Percentiles rank a stretch among this genome's conserved stretches.
These are phyloP conservation scores for Fusarium redolens DNA, from an alignment of 2,329 filamentous ascomycete species.

Conservation along the genomic window DNA sequence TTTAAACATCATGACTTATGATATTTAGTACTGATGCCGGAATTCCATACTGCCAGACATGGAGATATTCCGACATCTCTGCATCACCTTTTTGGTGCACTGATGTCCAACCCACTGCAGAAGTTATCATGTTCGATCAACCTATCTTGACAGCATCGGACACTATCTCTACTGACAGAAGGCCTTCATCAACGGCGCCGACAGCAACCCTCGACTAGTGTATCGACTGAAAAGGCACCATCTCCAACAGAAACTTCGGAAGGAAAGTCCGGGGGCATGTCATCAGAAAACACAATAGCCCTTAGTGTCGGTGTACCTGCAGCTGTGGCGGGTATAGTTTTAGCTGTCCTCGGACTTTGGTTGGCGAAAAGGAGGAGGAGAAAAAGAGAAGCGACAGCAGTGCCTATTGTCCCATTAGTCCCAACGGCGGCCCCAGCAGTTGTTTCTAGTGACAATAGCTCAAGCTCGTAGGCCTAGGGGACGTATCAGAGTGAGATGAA, in stretches of 20 bases:
- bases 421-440: neutral
- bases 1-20: neutral
- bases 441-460: too few relatives aligned
- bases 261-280: neutral
- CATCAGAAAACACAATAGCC: neutral
- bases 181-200: fast-evolving
- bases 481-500: too few relatives aligned
- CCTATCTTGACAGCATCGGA: neutral
- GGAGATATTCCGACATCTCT: neutral
- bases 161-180: neutral
- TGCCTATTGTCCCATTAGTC: fast-evolving
- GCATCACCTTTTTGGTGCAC: neutral
- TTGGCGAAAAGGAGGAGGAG: neutral
- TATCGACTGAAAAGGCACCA: neutral
- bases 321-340: neutral
- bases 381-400: fast-evolving
- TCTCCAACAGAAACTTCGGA: neutral
- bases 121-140: neutral
- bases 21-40: neutral
- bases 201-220: neutral
- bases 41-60: neutral
- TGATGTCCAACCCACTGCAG: too few relatives aligned
- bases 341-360: neutral
- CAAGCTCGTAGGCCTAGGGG: neutral
- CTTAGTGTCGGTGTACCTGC: neutral